phyloP scores from a whole-genome alignment of 75 land plant genomes.

The Isoetes taiwanensis region DNA sequence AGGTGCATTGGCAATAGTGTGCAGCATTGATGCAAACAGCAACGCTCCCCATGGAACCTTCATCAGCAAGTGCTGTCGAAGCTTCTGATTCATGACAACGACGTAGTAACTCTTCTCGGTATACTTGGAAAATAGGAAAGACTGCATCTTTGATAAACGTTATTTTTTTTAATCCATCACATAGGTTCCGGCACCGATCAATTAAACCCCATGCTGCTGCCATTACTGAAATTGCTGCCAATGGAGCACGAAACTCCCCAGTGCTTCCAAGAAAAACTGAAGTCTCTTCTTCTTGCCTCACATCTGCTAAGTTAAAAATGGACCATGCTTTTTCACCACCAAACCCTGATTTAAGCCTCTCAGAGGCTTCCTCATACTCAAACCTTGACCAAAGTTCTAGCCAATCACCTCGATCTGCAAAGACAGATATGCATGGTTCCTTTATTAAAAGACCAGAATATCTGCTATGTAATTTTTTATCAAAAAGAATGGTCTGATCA shows the following conservation, averaged over 20 bases:
- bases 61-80: constrained; percentile 72
- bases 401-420: constrained; percentile 85
- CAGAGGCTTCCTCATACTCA: constrained; percentile 50
- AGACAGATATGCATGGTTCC: constrained; percentile 45
- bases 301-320: constrained; percentile 11
- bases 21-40: constrained; percentile 74
- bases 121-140: constrained; percentile 39
- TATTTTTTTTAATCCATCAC: constrained; percentile 35
- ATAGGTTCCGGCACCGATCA: constrained; percentile 61
- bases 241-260: constrained; percentile 58
- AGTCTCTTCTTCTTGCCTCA: not conserved
- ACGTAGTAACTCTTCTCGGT: constrained; percentile 39
- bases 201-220: constrained; percentile 32
- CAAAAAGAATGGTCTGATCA: constrained; percentile 81
- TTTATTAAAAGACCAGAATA: constrained; percentile 11
- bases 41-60: constrained; percentile 56
- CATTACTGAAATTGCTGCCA: constrained; percentile 37
- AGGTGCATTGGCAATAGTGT: constrained; percentile 43
- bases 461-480: constrained; percentile 33
- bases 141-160: constrained; percentile 39
- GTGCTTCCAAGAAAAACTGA: constrained; percentile 9
- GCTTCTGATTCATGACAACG: constrained; percentile 93
- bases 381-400: constrained; percentile 79
- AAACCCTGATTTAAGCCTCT: constrained; percentile 39
- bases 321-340: constrained; percentile 53